Percentiles rank a stretch among this genome's conserved stretches.
These are phyloP conservation scores for Schizophyllum amplum DNA, from an alignment of 1,284 basidiomycete genomes.

Conservation along the genomic window DNA sequence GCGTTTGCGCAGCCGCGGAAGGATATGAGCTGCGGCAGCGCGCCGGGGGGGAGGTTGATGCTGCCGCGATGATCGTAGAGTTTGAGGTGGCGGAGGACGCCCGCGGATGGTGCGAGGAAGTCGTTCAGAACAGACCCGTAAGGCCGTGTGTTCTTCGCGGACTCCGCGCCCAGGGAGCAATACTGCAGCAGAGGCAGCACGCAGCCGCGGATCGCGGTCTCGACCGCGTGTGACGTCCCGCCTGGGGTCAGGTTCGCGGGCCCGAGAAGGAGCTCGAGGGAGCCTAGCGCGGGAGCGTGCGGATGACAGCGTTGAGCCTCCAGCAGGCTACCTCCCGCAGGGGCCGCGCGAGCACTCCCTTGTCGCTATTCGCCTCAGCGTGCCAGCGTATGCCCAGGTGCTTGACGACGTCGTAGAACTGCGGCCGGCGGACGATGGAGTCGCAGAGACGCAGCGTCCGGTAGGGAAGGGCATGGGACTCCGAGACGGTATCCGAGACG, in stretches of 20 bases:
- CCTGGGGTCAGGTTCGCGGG: slow-evolving; percentile 28
- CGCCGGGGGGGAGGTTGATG: slow-evolving; percentile 28
- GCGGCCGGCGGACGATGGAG: slow-evolving; percentile 36
- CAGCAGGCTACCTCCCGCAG: not conserved
- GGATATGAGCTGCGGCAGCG: slow-evolving; percentile 37
- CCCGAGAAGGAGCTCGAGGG: slow-evolving; percentile 48
- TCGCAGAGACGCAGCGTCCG: slow-evolving; percentile 43
- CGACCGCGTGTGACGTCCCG: slow-evolving; percentile 25
- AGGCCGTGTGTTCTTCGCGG: slow-evolving; percentile 31
- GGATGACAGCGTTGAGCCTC: slow-evolving; percentile 22
- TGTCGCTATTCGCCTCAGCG: slow-evolving; percentile 22
- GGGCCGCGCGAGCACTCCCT: not conserved
- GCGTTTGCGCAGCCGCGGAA: slow-evolving; percentile 53
- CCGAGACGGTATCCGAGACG: slow-evolving; percentile 40
- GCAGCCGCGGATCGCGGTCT: slow-evolving; percentile 28
- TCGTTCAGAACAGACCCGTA: slow-evolving; percentile 32
- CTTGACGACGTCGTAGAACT: slow-evolving; percentile 37
- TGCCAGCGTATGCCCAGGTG: slow-evolving; percentile 50
- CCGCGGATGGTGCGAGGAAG: slow-evolving; percentile 35
- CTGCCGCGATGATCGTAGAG: slow-evolving; percentile 35
- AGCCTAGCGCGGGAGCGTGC: slow-evolving; percentile 36
- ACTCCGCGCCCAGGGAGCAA: slow-evolving; percentile 45
- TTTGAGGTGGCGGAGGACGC: slow-evolving; percentile 36
- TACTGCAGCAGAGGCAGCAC: slow-evolving; percentile 33
- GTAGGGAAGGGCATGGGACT: slow-evolving; percentile 22